Conservation (phyloP, 1,139 yeast genomes). For the Lodderomyces pseudojiufengensis region DNA sequence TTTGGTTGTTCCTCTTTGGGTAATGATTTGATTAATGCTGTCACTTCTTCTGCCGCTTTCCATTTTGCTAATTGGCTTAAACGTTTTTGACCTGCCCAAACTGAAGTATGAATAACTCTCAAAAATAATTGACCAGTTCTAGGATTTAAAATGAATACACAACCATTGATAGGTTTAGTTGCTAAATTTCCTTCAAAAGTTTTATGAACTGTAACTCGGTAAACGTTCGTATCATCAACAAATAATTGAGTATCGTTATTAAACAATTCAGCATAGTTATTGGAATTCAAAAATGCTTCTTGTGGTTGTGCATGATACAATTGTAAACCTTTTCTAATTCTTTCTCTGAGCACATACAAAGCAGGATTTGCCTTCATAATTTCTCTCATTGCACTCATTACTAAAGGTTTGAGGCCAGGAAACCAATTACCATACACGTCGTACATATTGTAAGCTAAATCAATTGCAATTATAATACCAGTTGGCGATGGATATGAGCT, state of each 20-base stretch:
- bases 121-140: conserved; percentile 84
- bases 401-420: conserved; percentile 84
- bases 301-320: conserved; percentile 92
- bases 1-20: conserved; percentile 95
- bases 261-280: conserved; percentile 86
- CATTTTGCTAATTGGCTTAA: conserved; percentile 92
- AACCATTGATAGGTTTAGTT: conserved; percentile 92
- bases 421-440: conserved; percentile 98
- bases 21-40: conserved; percentile 81
- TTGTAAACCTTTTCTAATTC: conserved; percentile 91
- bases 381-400: conserved; percentile 90
- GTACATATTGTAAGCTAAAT: conserved; percentile 91
- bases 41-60: conserved; percentile 98
- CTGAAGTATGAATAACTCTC: conserved; percentile 88
- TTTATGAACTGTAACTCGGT: conserved; percentile 88
- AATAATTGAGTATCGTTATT: conserved; percentile 79
- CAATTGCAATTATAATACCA: conserved; percentile 87
- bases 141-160: conserved; percentile 85
- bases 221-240: conserved; percentile 90
- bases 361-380: conserved; percentile 97
- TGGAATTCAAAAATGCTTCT: conserved; percentile 85
- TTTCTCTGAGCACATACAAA: conserved; percentile 81
- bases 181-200: conserved; percentile 93
- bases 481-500: conserved; percentile 92
- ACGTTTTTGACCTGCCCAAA: conserved; percentile 97